phyloP scores from a whole-genome alignment of 2,329 filamentous ascomycete genomes.

The Daldinia sp. region DNA sequence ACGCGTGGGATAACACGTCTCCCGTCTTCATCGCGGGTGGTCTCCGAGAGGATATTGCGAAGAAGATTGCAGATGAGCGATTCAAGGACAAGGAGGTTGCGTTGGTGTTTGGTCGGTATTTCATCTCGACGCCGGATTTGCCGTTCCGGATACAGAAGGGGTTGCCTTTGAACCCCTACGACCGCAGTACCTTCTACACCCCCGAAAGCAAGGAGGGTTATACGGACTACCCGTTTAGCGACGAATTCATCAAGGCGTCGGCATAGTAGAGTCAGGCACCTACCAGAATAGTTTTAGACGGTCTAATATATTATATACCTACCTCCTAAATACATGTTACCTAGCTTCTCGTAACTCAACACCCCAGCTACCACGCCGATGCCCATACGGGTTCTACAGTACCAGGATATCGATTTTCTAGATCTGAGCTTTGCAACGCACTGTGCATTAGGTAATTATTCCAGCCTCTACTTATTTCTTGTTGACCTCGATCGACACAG shows the following conservation, averaged over 20 bases:
- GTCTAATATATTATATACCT: too few relatives aligned
- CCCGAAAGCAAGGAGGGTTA: slow-evolving; percentile 43
- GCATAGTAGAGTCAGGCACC: background rate
- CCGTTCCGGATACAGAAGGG: slow-evolving; percentile 37
- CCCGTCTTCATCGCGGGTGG: slow-evolving; percentile 50
- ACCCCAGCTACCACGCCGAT: too few relatives aligned
- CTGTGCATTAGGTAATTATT: too few relatives aligned
- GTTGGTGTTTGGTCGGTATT: slow-evolving; percentile 42
- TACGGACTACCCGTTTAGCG: slow-evolving; percentile 49
- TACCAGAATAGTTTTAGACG: too few relatives aligned
- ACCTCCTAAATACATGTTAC: too few relatives aligned
- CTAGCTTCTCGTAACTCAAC: too few relatives aligned
- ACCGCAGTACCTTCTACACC: slow-evolving; percentile 38
- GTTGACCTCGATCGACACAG: too few relatives aligned
- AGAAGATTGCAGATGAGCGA: slow-evolving; percentile 43
- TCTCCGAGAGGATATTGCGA: slow-evolving; percentile 41
- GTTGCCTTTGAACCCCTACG: slow-evolving; percentile 33
- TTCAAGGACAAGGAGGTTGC: slow-evolving; percentile 46
- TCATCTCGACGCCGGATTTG: slow-evolving; percentile 42
- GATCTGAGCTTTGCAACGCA: too few relatives aligned
- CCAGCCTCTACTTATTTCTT: too few relatives aligned
- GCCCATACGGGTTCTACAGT: too few relatives aligned
- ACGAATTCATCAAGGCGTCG: slow-evolving; percentile 27
- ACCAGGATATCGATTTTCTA: too few relatives aligned
- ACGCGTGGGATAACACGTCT: slow-evolving; percentile 45